Evolutionary conservation across 106 monocot genomes (phyloP).

Genomic region (Allium fistulosum): DNA sequence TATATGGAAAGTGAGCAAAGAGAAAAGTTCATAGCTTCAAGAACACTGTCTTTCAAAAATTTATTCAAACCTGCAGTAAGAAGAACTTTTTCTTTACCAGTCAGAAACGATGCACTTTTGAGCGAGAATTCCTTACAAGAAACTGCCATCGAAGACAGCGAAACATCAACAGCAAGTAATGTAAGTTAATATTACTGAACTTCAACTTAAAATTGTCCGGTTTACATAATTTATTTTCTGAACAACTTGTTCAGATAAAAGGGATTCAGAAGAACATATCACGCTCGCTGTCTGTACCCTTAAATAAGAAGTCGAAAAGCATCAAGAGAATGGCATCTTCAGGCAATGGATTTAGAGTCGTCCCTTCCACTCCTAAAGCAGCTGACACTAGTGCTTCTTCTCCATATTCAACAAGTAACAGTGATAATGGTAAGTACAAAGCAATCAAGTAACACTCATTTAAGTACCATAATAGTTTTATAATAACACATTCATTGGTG

Average conservation of each 20-base stretch:
- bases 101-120: not conserved
- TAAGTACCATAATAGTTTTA: conserved; percentile 1
- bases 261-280: conserved; percentile 17
- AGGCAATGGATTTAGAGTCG: conserved; percentile 31
- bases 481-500: conserved; percentile 9
- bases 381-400: conserved; percentile 7
- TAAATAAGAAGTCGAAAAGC: conserved; percentile 21
- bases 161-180: not conserved
- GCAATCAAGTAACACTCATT: not conserved
- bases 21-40: not conserved
- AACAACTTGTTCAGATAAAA: conserved; percentile 15
- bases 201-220: not conserved
- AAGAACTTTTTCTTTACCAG: conserved; percentile 9
- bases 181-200: not conserved
- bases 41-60: conserved; percentile 8
- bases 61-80: conserved; percentile 7
- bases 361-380: conserved; percentile 31
- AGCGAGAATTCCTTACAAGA: not conserved
- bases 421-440: conserved; percentile 21
- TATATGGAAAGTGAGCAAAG: not conserved
- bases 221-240: not conserved
- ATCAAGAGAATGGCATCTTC: conserved; percentile 42
- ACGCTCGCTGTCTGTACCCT: conserved; percentile 35
- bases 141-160: not conserved
- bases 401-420: conserved; percentile 6